Evolutionary conservation across 2,329 filamentous ascomycete genomes (phyloP).

Genomic region (Escovopsis weberi): DNA sequence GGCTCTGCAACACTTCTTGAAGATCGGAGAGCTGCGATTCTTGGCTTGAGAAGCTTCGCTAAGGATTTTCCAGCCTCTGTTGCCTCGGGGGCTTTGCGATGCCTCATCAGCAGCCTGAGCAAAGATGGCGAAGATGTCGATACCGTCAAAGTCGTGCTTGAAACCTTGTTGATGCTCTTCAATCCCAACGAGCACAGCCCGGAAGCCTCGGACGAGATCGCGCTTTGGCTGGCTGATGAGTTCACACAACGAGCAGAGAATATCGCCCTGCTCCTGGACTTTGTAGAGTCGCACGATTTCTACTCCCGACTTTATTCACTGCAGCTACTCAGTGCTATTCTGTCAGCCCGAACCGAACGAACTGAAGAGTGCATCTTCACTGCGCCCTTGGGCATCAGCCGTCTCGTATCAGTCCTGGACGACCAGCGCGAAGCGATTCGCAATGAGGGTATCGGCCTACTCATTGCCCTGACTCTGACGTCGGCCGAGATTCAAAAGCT

Average conservation of each 20-base stretch:
- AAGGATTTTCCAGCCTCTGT: conserved; percentile 95
- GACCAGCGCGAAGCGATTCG: conserved; percentile 76
- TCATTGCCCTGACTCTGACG: conserved; percentile 76
- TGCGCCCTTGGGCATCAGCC: conserved; percentile 75
- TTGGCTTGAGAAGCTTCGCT: conserved; percentile 86
- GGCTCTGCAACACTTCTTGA: conserved; percentile 84
- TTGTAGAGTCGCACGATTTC: conserved; percentile 77
- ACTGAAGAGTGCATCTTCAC: conserved; percentile 90
- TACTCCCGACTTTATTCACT: conserved; percentile 84
- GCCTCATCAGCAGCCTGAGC: conserved; percentile 69
- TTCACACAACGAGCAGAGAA: conserved; percentile 98
- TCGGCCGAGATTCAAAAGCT: conserved; percentile 87
- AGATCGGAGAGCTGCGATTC: conserved; percentile 83
- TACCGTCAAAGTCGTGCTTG: conserved; percentile 85
- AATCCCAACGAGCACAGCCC: conserved; percentile 56
- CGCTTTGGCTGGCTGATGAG: conserved; percentile 90
- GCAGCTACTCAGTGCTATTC: conserved; percentile 76
- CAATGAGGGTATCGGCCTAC: conserved; percentile 73
- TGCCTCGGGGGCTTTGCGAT: conserved; percentile 79
- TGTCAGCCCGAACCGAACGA: conserved; percentile 71
- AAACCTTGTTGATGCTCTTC: conserved; percentile 92
- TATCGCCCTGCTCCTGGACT: conserved; percentile 75
- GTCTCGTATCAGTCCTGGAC: conserved; percentile 70
- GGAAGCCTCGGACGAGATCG: conserved; percentile 92
- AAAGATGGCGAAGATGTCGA: conserved; percentile 92